phyloP scores from a whole-genome alignment of 2,329 filamentous ascomycete species.

The Chaetomiaceae sp. region DNA sequence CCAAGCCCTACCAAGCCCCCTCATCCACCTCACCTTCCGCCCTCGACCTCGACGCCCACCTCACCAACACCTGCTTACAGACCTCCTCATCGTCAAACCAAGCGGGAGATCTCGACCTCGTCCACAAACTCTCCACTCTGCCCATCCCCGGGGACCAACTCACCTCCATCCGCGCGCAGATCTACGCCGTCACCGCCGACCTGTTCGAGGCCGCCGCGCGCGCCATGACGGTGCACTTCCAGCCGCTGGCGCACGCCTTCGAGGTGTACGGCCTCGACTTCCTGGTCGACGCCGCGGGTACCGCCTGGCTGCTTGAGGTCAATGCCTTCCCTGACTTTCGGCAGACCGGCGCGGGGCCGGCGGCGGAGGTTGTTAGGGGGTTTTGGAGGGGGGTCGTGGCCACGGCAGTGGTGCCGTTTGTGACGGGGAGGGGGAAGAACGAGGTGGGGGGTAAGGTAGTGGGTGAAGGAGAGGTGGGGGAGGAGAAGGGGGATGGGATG shows the following conservation, averaged over 20 bases:
- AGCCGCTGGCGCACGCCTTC: conserved; percentile 80
- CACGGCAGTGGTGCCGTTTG: conserved; percentile 62
- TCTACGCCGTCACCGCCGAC: conserved; percentile 66
- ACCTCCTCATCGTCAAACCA: conserved; percentile 37
- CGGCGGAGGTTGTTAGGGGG: conserved; percentile 61
- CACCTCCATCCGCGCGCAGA: conserved; percentile 44
- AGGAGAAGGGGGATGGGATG: conserved; percentile 35
- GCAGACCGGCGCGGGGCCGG: conserved; percentile 76
- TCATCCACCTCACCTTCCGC: conserved; percentile 8
- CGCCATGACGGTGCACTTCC: conserved; percentile 85
- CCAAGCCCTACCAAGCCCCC: conserved; percentile 63
- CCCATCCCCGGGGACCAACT: conserved; percentile 17
- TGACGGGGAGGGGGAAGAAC: conserved; percentile 13
- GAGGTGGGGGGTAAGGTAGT: conserved; percentile 12
- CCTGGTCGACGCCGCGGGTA: conserved; percentile 61
- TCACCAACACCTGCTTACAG: conserved; percentile 96
- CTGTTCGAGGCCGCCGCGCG: conserved; percentile 81
- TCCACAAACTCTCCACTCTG: conserved; percentile 70
- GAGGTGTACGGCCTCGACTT: conserved; percentile 92
- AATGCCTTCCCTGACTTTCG: conserved; percentile 96
- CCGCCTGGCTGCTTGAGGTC: conserved; percentile 75
- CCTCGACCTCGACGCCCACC: conserved; percentile 62
- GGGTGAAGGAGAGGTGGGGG: conserved; percentile 39
- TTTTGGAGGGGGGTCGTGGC: conserved; percentile 72
- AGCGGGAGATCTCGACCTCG: conserved; percentile 45